Evolutionary conservation across 768 basidiomycete genomes (phyloP), one percentile per base, ranked within the genome.

Genomic region (Cystofilobasidium capitatum): DNA sequence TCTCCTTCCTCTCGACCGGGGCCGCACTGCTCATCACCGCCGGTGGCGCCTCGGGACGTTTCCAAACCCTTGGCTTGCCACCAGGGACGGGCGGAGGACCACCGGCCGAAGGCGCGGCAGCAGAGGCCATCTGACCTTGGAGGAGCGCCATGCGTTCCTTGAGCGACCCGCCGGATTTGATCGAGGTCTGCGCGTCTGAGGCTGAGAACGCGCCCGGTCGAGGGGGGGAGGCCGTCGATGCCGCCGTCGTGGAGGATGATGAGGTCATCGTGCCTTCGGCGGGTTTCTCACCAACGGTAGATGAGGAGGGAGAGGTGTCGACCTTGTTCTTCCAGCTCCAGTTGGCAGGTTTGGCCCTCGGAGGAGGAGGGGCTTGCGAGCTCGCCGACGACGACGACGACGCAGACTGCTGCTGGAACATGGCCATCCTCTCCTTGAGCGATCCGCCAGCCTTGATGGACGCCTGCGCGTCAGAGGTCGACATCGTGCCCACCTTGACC

Each of bases 111-210:
- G 94, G 90, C 13, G 81, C 90, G 20, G 88, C 88, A 54, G 82
- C 85, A 10, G 88, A 35, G 36, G 10, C 58, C 39, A 61, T 42
- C 26, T 61, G 47, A 9, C 45, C 89, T 75, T 91, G 88, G 42
- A 97, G 79, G 3, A 91, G 91, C 36, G 91, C 91, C 91, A 98
- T 96, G 42, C 94, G 84, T 68, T 96, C 94, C 79, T 86, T 92
- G 71, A 98, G 78, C 65, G 88, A 89, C 6, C 84, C 87, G 12
- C 79, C 79, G 3, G 83, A 87, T 65, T 84, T 84, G 77, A 94
- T 93, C 73, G 87, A 88, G 73, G 86, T 88, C 76, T 88, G 86
- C 26, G 92, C 92, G 79, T 97, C 93, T 35, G 84, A 83, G 6
- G 89, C 89, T 29, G 77, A 78, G 69, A 78, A 73, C 16, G 71